Conservation (phyloP, 306 rosid genomes). For the Gastrolobium bilobum region DNA sequence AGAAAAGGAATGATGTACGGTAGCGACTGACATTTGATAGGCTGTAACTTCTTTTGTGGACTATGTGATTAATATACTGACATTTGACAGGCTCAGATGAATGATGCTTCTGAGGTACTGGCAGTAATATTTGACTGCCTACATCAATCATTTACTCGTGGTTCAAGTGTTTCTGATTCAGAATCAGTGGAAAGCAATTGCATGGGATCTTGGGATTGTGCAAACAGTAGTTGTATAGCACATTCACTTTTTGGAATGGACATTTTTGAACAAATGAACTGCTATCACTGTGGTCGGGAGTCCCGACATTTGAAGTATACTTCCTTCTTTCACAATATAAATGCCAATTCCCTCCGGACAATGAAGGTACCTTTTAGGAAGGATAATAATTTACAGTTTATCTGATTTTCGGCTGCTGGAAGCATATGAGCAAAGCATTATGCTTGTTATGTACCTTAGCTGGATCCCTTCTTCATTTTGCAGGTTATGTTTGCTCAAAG, state of each 20-base stretch:
- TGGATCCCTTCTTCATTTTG: conserved; percentile 50
- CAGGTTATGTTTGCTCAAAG: conserved; percentile 76
- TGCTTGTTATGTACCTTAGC: conserved; percentile 44
- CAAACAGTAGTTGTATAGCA: conserved; percentile 77
- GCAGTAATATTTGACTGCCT: conserved; percentile 91
- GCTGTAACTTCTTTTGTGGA: conserved; percentile 22
- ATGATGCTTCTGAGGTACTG: conserved; percentile 98
- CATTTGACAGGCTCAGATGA: conserved; percentile 92
- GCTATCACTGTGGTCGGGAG: conserved; percentile 81
- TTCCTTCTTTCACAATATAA: conserved; percentile 93
- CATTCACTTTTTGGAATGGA: conserved; percentile 94
- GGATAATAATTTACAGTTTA: conserved; percentile 6
- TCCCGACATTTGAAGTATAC: conserved; percentile 93
- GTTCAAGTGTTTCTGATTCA: conserved; percentile 67
- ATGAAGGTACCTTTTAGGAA: conserved; percentile 73
- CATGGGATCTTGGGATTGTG: conserved; percentile 89
- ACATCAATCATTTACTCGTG: conserved; percentile 78
- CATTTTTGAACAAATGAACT: conserved; percentile 91
- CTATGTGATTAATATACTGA: conserved; percentile 50
- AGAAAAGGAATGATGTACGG: conserved; percentile 12
- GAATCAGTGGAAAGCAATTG: conserved; percentile 74
- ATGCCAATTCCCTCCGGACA: conserved; percentile 92
- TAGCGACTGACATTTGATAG: too few relatives aligned
- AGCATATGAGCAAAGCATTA: conserved; percentile 21
- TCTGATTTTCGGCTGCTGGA: conserved; percentile 38